These are phyloP conservation scores for Xylaria bambusicola DNA, from an alignment of 495 filamentous ascomycete species.

Conservation along the genomic window DNA sequence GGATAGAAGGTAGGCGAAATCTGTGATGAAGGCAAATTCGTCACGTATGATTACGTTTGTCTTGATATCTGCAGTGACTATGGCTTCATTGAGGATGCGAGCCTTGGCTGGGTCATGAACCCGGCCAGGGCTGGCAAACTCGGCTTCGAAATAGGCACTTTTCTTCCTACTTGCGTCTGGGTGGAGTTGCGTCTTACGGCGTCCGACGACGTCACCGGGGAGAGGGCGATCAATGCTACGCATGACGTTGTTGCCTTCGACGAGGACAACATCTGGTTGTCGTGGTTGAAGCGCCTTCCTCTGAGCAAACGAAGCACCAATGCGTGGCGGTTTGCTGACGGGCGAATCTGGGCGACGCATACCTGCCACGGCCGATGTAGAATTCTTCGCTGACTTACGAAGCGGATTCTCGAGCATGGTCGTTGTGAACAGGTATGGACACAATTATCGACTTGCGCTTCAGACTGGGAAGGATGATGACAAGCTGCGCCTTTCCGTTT, in stretches of 20 bases:
- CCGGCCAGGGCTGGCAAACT: conserved; percentile 43
- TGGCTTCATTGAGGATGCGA: conserved; percentile 62
- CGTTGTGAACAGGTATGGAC: too few relatives aligned
- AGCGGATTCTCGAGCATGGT: conserved; percentile 13
- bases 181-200: conserved; percentile 31
- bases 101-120: conserved; percentile 50
- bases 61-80: conserved; percentile 76
- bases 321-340: neutral
- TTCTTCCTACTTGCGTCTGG: conserved; percentile 41
- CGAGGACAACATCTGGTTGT: conserved; percentile 43
- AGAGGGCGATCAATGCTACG: conserved; percentile 39
- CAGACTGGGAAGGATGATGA: neutral
- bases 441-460: neutral
- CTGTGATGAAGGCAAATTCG: conserved; percentile 69
- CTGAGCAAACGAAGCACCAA: conserved; percentile 38
- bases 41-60: conserved; percentile 62
- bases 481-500: neutral
- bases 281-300: conserved; percentile 41
- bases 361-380: neutral
- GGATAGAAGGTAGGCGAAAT: conserved; percentile 68
- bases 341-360: conserved; percentile 2
- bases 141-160: conserved; percentile 50
- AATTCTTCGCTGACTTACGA: neutral
- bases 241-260: conserved; percentile 40
- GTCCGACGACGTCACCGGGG: conserved; percentile 39